A percentile compares a stretch with the other conserved stretches of the same genome.
These are phyloP conservation scores for Corymbia calophylla DNA, from an alignment of 441 rosid genomes.

Conservation along the genomic window DNA sequence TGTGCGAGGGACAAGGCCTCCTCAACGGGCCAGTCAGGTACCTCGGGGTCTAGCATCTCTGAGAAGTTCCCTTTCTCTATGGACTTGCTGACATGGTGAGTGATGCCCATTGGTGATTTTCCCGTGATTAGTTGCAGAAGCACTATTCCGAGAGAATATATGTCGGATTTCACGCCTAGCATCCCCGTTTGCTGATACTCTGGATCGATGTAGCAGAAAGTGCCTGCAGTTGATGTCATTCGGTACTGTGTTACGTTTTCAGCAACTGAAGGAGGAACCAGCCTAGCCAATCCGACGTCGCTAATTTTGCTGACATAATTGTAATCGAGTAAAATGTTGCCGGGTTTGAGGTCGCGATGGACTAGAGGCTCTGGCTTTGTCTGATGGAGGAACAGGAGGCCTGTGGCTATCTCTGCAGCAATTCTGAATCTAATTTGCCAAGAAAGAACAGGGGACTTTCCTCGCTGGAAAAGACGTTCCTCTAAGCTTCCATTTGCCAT, in stretches of 20 bases:
- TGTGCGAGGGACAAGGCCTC: conserved; percentile 44
- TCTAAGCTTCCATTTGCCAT: conserved; percentile 71
- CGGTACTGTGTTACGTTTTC: conserved; percentile 45
- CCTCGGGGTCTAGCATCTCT: conserved; percentile 46
- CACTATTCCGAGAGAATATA: conserved; percentile 60
- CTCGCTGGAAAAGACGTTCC: conserved; percentile 35
- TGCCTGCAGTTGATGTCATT: conserved; percentile 56
- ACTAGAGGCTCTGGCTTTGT: conserved; percentile 72
- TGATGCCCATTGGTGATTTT: conserved; percentile 43
- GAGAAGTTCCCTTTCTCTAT: conserved; percentile 33
- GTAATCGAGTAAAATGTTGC: conserved; percentile 54
- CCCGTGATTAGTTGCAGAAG: conserved; percentile 59
- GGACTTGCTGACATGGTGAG: conserved; percentile 28
- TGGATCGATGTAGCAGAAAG: conserved; percentile 66
- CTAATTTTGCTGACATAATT: conserved; percentile 66
- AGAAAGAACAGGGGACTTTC: conserved; percentile 36
- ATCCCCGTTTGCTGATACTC: conserved; percentile 75
- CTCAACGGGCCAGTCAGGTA: conserved; percentile 55
- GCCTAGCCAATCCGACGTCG: conserved; percentile 60
- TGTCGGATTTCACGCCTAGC: conserved; percentile 69
- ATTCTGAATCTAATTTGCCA: conserved; percentile 66
- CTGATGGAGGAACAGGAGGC: conserved; percentile 61
- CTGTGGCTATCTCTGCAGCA: conserved; percentile 56
- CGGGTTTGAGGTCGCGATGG: conserved; percentile 73
- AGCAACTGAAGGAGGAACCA: conserved; percentile 46